Conservation (phyloP, 257 asterid genomes). For the Solanum chmielewskii region DNA sequence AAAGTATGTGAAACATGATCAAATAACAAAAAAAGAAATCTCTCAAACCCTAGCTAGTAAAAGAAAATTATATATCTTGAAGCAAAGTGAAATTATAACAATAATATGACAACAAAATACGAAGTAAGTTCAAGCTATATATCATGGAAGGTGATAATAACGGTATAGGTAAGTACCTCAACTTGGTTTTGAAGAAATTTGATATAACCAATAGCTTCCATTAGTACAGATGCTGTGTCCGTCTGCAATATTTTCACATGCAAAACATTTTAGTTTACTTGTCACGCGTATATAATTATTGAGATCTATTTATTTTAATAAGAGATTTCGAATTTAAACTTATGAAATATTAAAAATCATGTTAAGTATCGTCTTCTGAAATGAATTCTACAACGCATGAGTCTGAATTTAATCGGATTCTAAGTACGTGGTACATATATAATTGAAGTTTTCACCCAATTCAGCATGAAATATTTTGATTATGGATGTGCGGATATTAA, state of each 20-base stretch:
- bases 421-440: background rate
- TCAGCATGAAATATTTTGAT: background rate
- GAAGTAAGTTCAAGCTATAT: background rate
- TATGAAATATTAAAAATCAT: background rate
- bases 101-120: background rate
- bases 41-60: background rate
- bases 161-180: slow-evolving; percentile 35
- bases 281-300: background rate
- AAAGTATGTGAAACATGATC: background rate
- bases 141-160: slow-evolving; percentile 5
- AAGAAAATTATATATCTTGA: background rate
- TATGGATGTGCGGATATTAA: accelerated
- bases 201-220: slow-evolving; percentile 96
- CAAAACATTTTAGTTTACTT: background rate
- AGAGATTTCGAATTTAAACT: background rate
- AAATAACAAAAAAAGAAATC: background rate
- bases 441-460: background rate
- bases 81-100: background rate
- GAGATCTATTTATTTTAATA: background rate
- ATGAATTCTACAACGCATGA: background rate
- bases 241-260: slow-evolving; percentile 59
- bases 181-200: slow-evolving; percentile 85
- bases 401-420: background rate
- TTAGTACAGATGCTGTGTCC: slow-evolving; percentile 92
- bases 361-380: background rate